These are phyloP conservation scores for Huntiella bhutanensis DNA, from an alignment of 2,329 filamentous ascomycete species.

Conservation along the genomic window DNA sequence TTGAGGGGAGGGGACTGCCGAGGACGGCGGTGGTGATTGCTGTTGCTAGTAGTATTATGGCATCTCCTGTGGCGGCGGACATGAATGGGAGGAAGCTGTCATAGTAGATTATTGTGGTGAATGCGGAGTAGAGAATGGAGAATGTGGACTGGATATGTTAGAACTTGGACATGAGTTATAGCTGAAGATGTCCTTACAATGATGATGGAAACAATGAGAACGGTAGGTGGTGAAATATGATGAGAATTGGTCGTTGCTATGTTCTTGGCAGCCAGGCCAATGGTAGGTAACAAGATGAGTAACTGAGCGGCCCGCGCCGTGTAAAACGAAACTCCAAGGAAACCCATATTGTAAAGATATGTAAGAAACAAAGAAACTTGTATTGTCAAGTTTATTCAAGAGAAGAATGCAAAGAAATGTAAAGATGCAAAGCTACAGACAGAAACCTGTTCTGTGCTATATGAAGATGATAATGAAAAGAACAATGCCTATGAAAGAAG, in stretches of 20 bases:
- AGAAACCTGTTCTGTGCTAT: too few relatives aligned
- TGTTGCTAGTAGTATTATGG: slow-evolving; percentile 52
- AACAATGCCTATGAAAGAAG: too few relatives aligned
- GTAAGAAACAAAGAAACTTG: too few relatives aligned
- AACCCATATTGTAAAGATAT: slow-evolving; percentile 29
- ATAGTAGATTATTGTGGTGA: slow-evolving; percentile 66
- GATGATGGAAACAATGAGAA: slow-evolving; percentile 59
- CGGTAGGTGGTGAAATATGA: slow-evolving; percentile 45
- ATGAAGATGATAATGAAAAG: too few relatives aligned
- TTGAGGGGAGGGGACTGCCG: slow-evolving; percentile 61
- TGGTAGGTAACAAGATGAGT: slow-evolving; percentile 52
- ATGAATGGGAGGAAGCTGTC: slow-evolving; percentile 60
- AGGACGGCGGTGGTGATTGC: slow-evolving; percentile 60
- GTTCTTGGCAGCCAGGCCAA: slow-evolving; percentile 69
- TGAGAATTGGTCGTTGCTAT: slow-evolving; percentile 53
- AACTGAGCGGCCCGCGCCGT: slow-evolving; percentile 52
- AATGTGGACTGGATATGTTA: slow-evolving; percentile 46
- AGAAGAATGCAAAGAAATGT: too few relatives aligned
- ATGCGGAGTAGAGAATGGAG: slow-evolving; percentile 57
- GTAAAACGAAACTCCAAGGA: slow-evolving; percentile 62
- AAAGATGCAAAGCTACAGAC: too few relatives aligned
- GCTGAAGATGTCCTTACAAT: slow-evolving; percentile 40
- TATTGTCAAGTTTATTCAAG: too few relatives aligned
- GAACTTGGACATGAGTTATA: not conserved
- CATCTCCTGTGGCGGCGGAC: slow-evolving; percentile 46